Evolutionary conservation across 2,329 filamentous ascomycete genomes (phyloP).

Genomic region (Calonectria hongkongensis): DNA sequence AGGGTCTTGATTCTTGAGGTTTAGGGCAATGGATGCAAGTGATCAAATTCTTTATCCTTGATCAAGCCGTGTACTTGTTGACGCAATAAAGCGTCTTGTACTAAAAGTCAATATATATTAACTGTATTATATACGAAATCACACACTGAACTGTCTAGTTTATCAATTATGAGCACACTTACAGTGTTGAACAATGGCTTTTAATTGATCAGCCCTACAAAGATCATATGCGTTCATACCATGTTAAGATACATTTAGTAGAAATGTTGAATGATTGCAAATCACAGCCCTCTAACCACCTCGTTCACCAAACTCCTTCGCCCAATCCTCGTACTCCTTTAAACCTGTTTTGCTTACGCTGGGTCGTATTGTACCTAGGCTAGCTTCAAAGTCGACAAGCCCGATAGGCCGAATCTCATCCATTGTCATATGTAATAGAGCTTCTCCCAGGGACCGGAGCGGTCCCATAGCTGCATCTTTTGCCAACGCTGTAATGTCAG

Average conservation of each 20-base stretch:
- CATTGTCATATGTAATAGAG: slow-evolving; percentile 91
- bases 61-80: slow-evolving; percentile 43
- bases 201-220: slow-evolving; percentile 1
- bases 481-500: slow-evolving; percentile 95
- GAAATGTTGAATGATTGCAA: slow-evolving; percentile 29
- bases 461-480: slow-evolving; percentile 99
- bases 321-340: slow-evolving; percentile 95
- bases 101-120: slow-evolving; percentile 39
- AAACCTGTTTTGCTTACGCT: slow-evolving; percentile 91
- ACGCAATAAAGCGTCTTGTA: slow-evolving; percentile 39
- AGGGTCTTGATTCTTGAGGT: background rate
- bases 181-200: slow-evolving; percentile 5
- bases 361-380: slow-evolving; percentile 88
- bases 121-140: slow-evolving; percentile 50
- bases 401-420: slow-evolving; percentile 94
- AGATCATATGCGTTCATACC: slow-evolving; percentile 17
- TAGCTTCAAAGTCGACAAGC: slow-evolving; percentile 88
- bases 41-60: slow-evolving; percentile 41
- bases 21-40: slow-evolving; percentile 21
- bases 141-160: background rate
- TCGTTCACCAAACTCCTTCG: slow-evolving; percentile 91
- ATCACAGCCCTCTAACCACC: slow-evolving; percentile 75
- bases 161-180: background rate
- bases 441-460: slow-evolving; percentile 90
- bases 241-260: slow-evolving; percentile 43